Evolutionary conservation across 75 land plant genomes (phyloP).

Genomic region (Cryptomeria japonica): DNA sequence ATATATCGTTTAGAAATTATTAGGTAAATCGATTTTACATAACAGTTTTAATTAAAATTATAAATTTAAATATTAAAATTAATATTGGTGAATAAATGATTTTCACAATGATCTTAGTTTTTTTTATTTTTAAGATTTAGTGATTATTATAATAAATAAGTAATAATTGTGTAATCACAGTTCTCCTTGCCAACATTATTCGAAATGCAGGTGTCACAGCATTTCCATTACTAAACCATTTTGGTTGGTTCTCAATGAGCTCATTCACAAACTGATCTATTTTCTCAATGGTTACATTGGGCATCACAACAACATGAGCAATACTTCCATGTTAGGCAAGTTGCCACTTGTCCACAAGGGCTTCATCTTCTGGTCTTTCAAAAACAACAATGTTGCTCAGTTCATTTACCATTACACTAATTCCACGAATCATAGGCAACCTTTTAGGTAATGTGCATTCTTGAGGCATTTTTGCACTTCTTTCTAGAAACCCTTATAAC

Average conservation of each 20-base stretch:
- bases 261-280: conserved; percentile 79
- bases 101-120: too few relatives aligned
- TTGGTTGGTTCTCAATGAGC: conserved; percentile 54
- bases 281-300: conserved; percentile 87
- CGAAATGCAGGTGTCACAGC: conserved; percentile 63
- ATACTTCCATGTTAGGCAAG: conserved; percentile 94
- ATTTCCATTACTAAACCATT: conserved; percentile 67
- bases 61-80: too few relatives aligned
- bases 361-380: conserved; percentile 90
- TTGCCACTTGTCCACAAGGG: conserved; percentile 90
- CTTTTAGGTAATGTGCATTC: conserved; percentile 94
- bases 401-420: conserved; percentile 95
- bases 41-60: too few relatives aligned
- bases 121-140: too few relatives aligned
- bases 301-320: conserved; percentile 99
- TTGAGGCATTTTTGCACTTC: conserved; percentile 95
- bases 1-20: too few relatives aligned
- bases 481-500: conserved; percentile 92
- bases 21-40: too few relatives aligned
- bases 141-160: too few relatives aligned
- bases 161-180: too few relatives aligned
- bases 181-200: conserved; percentile 70
- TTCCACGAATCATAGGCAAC: conserved; percentile 60
- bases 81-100: too few relatives aligned
- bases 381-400: conserved; percentile 99